Conservation (phyloP, 225 moss, liverwort and hornwort genomes). For the Lunularia cruciata region DNA sequence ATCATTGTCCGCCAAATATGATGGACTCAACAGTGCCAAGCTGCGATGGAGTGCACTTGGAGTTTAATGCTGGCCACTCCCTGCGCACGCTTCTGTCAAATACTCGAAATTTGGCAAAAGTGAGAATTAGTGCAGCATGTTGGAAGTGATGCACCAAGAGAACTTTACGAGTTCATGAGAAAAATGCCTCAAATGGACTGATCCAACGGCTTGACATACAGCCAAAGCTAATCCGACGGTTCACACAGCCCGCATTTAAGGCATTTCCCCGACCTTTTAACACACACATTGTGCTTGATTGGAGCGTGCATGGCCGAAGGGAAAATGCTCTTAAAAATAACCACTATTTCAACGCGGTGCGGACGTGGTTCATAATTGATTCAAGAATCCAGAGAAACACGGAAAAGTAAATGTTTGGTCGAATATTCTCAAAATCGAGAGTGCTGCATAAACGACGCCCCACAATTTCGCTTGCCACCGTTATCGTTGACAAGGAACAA, state of each 20-base stretch:
- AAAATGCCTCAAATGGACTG: neutral
- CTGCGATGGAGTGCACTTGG: neutral
- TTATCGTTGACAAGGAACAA: neutral
- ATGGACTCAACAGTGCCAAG: neutral
- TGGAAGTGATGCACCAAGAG: neutral
- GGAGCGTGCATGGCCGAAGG: neutral
- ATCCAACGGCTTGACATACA: neutral
- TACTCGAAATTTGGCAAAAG: neutral
- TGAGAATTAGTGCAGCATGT: neutral
- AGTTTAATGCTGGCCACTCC: conserved; percentile 3
- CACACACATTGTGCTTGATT: neutral
- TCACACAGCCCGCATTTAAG: neutral
- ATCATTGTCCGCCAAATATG: conserved; percentile 3
- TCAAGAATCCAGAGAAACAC: neutral
- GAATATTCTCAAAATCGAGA: neutral
- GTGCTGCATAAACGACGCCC: neutral
- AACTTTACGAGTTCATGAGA: neutral
- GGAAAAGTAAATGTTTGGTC: neutral
- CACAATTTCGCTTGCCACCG: neutral
- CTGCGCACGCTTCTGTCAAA: neutral
- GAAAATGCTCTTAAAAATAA: neutral
- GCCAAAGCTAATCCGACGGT: neutral
- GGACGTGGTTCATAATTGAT: conserved; percentile 4
- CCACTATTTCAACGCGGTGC: conserved; percentile 3
- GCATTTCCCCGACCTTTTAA: neutral